phyloP scores from a whole-genome alignment of 352 stramenopile species.

The Lagenidium sp. region DNA sequence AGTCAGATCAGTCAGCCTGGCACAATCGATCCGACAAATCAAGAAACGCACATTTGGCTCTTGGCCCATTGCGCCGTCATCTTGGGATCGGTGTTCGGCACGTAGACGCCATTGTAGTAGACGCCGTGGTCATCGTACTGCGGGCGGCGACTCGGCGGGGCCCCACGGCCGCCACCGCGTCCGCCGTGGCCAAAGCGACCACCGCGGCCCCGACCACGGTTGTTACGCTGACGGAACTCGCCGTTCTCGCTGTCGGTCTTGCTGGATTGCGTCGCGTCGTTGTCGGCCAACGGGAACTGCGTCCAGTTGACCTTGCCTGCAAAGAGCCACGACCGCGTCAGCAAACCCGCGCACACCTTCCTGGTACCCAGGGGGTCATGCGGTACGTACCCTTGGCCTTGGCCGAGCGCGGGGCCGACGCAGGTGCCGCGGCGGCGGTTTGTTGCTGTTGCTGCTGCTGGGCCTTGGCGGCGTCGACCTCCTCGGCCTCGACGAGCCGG shows the following conservation, averaged over 20 bases:
- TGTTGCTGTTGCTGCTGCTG: slow-evolving; percentile 32
- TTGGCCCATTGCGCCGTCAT: slow-evolving; percentile 77
- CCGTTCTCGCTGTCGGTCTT: slow-evolving; percentile 18
- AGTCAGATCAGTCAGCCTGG: too few relatives aligned
- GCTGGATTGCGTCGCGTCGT: slow-evolving; percentile 14
- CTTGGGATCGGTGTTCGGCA: slow-evolving; percentile 55
- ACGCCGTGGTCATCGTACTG: slow-evolving; percentile 44
- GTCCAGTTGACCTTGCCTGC: slow-evolving; percentile 65
- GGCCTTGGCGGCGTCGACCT: slow-evolving; percentile 37
- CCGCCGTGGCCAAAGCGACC: slow-evolving; percentile 14
- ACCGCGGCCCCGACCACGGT: slow-evolving; percentile 18
- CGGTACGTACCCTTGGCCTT: slow-evolving; percentile 16
- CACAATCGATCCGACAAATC: background rate
- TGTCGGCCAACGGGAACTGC: slow-evolving; percentile 45
- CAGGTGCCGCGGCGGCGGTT: slow-evolving; percentile 1
- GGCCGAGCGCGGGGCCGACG: background rate
- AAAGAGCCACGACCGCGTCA: background rate
- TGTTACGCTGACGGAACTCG: slow-evolving; percentile 9
- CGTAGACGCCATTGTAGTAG: slow-evolving; percentile 76
- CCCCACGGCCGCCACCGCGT: slow-evolving; percentile 12
- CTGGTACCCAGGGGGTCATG: too few relatives aligned
- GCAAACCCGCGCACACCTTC: too few relatives aligned
- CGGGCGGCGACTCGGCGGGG: slow-evolving; percentile 21
- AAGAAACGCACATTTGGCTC: slow-evolving; percentile 70
- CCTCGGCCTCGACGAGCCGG: slow-evolving; percentile 72